phyloP scores from a whole-genome alignment of 129 eudicot species.

The Calendula officinalis region DNA sequence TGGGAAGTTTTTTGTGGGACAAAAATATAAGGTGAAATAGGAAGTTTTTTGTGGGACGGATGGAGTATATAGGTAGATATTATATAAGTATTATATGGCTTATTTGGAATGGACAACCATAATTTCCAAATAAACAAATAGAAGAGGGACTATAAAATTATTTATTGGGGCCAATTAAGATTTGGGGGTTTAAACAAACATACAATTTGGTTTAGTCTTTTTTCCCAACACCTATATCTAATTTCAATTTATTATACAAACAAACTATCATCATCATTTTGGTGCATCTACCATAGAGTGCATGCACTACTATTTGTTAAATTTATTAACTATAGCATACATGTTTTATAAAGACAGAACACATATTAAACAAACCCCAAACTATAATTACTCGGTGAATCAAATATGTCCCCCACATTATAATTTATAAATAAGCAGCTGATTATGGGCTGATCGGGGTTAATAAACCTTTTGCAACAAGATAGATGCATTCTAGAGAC shows the following conservation, averaged over 20 bases:
- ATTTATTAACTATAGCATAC: background rate
- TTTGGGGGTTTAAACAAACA: slow-evolving; percentile 20
- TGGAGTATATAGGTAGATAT: too few relatives aligned
- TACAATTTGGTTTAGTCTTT: slow-evolving; percentile 2
- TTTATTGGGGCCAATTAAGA: slow-evolving; percentile 26
- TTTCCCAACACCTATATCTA: slow-evolving; percentile 32
- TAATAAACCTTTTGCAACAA: background rate
- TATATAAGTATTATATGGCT: background rate
- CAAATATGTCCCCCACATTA: background rate
- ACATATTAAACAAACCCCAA: background rate
- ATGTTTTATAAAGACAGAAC: background rate
- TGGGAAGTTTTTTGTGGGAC: too few relatives aligned
- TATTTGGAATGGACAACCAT: slow-evolving; percentile 21
- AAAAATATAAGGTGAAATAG: too few relatives aligned
- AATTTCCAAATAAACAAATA: slow-evolving; percentile 4
- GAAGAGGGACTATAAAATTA: slow-evolving; percentile 10
- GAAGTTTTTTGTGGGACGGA: too few relatives aligned
- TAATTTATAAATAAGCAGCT: background rate
- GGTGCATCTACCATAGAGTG: background rate
- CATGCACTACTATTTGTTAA: background rate
- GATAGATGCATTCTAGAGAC: slow-evolving; percentile 3
- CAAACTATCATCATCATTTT: slow-evolving; percentile 25
- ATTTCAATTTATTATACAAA: slow-evolving; percentile 16
- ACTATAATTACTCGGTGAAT: background rate
- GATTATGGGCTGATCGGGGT: too few relatives aligned